Percentiles rank a stretch among this genome's conserved stretches.
These are phyloP conservation scores for Serendipita sp. DNA, from an alignment of 1,284 basidiomycete genomes.

Conservation along the genomic window DNA sequence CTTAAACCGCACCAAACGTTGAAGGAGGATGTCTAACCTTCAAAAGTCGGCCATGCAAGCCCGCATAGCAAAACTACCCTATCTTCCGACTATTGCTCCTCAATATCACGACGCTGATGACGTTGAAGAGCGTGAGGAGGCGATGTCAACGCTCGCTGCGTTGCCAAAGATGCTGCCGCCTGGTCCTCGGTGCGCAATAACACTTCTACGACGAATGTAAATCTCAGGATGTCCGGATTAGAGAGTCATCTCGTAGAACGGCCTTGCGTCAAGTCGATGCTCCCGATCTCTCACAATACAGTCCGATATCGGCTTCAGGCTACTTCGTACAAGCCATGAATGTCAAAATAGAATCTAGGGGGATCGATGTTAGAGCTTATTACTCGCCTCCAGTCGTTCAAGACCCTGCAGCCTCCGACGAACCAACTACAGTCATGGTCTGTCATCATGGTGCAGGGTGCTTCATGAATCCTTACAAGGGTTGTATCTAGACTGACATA, in stretches of 20 bases:
- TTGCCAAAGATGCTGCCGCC: slow-evolving; percentile 4
- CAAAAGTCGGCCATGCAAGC: slow-evolving; percentile 56
- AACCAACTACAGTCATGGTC: slow-evolving; percentile 48
- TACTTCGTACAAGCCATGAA: slow-evolving; percentile 69
- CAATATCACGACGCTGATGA: slow-evolving; percentile 15
- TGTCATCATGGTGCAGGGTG: slow-evolving; percentile 87
- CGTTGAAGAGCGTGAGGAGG: slow-evolving; percentile 38
- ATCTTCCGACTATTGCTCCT: slow-evolving; percentile 25
- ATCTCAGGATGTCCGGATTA: too few relatives aligned
- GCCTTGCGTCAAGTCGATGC: background rate
- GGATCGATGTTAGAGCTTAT: slow-evolving; percentile 60
- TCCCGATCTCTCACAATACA: slow-evolving; percentile 34
- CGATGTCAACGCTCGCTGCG: background rate
- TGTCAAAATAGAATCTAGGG: slow-evolving; percentile 45
- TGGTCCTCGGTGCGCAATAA: background rate
- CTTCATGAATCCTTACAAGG: background rate
- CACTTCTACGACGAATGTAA: too few relatives aligned
- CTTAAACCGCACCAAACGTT: too few relatives aligned
- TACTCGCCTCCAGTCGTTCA: slow-evolving; percentile 35
- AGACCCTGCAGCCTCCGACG: slow-evolving; percentile 9
- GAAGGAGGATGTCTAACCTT: slow-evolving; percentile 45
- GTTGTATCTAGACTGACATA: background rate
- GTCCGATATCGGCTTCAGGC: slow-evolving; percentile 58
- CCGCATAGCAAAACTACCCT: slow-evolving; percentile 50
- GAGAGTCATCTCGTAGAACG: background rate